Conservation (phyloP, 139 green algal species). For the Mychonastes homosphaera region DNA sequence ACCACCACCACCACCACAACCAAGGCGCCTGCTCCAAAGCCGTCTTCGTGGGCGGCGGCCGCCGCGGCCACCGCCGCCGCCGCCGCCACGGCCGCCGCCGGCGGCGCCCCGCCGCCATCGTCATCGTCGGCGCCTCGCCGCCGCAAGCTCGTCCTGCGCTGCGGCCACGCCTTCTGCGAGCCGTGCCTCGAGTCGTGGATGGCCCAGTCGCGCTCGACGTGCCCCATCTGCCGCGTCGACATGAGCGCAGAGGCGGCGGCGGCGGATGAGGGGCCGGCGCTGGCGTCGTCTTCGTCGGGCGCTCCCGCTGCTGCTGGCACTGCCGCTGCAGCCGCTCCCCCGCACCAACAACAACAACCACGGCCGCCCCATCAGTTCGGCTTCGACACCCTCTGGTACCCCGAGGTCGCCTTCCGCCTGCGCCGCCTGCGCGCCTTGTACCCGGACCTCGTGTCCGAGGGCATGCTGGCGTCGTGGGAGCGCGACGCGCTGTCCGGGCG, state of each 20-base stretch:
- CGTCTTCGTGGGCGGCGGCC: too few species aligned
- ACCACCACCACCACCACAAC: too few species aligned
- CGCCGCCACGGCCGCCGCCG: too few species aligned
- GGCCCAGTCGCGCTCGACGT: constrained; percentile 21
- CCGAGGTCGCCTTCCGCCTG: constrained; percentile 14
- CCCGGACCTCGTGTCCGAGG: constrained; percentile 15
- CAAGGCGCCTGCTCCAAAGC: too few species aligned
- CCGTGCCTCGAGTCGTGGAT: constrained; percentile 23
- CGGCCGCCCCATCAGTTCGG: too few species aligned
- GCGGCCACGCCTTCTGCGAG: constrained; percentile 49
- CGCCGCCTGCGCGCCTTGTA: constrained; percentile 18
- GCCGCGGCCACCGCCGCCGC: too few species aligned
- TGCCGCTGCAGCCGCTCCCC: constrained; percentile 4
- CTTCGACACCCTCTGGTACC: constrained; percentile 4
- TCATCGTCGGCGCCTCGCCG: too few species aligned
- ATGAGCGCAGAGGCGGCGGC: constrained; percentile 1
- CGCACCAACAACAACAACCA: too few species aligned
- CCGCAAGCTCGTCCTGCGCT: constrained; percentile 32
- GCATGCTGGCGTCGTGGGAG: too few species aligned
- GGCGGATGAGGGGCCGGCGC: neutral
- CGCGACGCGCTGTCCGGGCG: too few species aligned
- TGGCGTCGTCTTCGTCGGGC: neutral
- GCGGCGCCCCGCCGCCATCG: too few species aligned
- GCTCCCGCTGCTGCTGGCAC: neutral
- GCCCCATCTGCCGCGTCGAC: constrained; percentile 36